Evolutionary conservation across 2,329 filamentous ascomycete genomes (phyloP), one percentile per base, ranked within the genome.

Genomic region (Alternaria incomplexa): DNA sequence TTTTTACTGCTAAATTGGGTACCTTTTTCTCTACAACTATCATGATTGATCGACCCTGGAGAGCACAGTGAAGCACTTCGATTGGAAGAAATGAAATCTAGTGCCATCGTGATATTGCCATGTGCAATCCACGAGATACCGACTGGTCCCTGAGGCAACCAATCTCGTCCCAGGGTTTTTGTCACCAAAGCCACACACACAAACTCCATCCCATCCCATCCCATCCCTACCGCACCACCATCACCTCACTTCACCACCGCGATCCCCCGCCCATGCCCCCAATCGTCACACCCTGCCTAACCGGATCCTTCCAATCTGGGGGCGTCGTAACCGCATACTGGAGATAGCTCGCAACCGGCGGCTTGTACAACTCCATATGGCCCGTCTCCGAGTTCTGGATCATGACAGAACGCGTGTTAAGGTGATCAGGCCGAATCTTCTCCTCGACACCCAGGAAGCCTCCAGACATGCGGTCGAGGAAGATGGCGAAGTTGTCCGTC

Each of bases 391-490:
- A 44, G 40, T 78, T 69, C 7, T 22, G 56, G 25, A 77, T 15
- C 55, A 67, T 50, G 20, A 70, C 61, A 0, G 64, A 28, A 3
- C 67, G 67, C 44, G 77, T 77, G 30, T 75, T 64, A 20, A 73
- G 43, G 40, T 75, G 70, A 25, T 81, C 77, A 2, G 77, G 74
- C 7, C 78, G 76, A 10, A 64, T 54, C 45, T 71, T 70, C 62
- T 79, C 74, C 10, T 70, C 45, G 6, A 78, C 78, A 5, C 67
- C 67, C 6, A 81, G 65, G 64, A 83, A 83, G 10, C 82, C 82
- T 2, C 82, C 82, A 1, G 80, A 81, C 23, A 82, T 63, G n/a
- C 76, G 73, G 58, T 81, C 77, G 22, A 83, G 69, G 53, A 75
- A 78, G 48, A 74, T 68, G 30, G 61, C 68, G 61, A 74, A 83